These are phyloP conservation scores for Cercospora sojina DNA, from an alignment of 2,329 filamentous ascomycete genomes.

Conservation along the genomic window DNA sequence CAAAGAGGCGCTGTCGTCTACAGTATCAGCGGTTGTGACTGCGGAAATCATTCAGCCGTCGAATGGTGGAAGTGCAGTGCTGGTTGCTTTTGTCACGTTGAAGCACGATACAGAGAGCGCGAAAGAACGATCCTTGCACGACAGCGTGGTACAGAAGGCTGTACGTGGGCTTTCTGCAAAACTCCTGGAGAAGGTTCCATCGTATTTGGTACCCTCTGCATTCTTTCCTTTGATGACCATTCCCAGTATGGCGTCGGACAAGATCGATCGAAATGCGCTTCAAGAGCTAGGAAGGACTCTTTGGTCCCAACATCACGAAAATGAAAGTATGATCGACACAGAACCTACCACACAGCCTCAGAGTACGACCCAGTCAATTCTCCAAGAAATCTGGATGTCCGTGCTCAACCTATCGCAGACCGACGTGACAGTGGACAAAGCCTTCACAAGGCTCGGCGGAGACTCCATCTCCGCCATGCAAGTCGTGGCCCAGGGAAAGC, in stretches of 20 bases:
- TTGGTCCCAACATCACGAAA: not conserved
- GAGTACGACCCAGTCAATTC: not conserved
- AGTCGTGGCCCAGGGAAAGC: not conserved
- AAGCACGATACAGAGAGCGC: not conserved
- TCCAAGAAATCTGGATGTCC: not conserved
- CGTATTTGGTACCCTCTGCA: not conserved
- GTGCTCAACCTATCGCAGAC: not conserved
- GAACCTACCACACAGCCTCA: not conserved
- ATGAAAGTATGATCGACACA: not conserved
- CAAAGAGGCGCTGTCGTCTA: not conserved
- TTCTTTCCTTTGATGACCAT: not conserved
- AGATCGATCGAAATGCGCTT: not conserved
- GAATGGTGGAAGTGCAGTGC: not conserved
- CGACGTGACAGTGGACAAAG: not conserved
- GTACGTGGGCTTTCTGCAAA: not conserved
- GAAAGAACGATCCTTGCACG: not conserved
- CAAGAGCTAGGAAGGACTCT: not conserved
- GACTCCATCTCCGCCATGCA: not conserved
- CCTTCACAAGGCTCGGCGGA: not conserved
- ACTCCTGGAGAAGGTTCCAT: not conserved
- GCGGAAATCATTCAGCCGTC: not conserved
- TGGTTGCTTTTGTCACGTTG: not conserved
- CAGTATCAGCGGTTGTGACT: not conserved
- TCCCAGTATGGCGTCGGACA: not conserved
- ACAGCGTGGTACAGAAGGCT: not conserved